phyloP scores from a whole-genome alignment of 805 yeast genomes.

The Candida easanensis region DNA sequence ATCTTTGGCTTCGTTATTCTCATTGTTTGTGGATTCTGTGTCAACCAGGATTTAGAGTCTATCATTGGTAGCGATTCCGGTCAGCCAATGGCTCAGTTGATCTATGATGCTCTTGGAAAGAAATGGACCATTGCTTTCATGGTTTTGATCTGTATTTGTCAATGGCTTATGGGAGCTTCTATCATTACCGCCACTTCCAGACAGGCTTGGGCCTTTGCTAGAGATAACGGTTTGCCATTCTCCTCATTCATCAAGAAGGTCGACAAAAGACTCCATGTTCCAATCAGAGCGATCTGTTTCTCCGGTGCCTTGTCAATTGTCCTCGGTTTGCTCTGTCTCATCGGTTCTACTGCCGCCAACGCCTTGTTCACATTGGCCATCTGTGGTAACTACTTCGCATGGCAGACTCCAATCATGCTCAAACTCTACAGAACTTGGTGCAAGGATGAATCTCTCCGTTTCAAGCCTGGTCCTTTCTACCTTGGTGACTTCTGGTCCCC shows the following conservation, averaged over 20 bases:
- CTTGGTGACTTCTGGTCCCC: conserved; percentile 49
- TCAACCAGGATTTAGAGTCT: conserved; percentile 41
- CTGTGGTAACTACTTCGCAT: conserved; percentile 41
- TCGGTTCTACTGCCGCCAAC: conserved; percentile 40
- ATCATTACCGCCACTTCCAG: conserved; percentile 59
- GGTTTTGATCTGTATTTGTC: conserved; percentile 56
- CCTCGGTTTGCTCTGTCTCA: conserved; percentile 38
- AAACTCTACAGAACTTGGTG: too few species aligned
- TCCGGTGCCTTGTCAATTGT: conserved; percentile 35
- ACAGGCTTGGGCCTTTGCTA: conserved; percentile 71
- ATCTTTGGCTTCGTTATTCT: conserved; percentile 55
- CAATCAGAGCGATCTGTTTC: conserved; percentile 56
- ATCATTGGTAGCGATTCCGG: conserved; percentile 49
- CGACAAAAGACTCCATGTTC: conserved; percentile 51
- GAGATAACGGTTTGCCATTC: conserved; percentile 73
- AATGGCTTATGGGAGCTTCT: conserved; percentile 64
- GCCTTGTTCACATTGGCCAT: conserved; percentile 43
- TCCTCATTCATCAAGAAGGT: conserved; percentile 55
- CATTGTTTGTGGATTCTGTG: conserved; percentile 53
- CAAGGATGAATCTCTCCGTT: conserved; percentile 47
- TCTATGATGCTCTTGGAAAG: conserved; percentile 59
- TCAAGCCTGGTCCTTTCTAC: conserved; percentile 65
- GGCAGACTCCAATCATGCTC: conserved; percentile 38
- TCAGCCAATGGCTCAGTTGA: conserved; percentile 63
- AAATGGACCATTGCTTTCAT: conserved; percentile 64